A percentile compares a stretch with the other conserved stretches of the same genome.
phyloP scores from a whole-genome alignment of 139 green algal species.

The Astrephomene gubernaculifera region DNA sequence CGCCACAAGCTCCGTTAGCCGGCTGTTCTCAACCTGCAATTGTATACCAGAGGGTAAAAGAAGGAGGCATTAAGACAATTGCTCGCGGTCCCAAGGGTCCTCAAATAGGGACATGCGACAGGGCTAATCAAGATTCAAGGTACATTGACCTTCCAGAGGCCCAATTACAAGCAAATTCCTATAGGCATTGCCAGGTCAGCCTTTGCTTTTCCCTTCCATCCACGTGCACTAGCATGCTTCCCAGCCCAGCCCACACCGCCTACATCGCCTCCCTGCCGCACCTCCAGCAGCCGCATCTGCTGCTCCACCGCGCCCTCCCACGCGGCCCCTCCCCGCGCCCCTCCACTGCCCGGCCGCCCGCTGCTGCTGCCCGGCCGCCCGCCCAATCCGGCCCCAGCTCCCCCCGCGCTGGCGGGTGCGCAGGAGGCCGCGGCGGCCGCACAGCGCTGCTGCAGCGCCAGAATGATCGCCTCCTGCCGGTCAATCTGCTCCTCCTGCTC shows the following conservation, averaged over 20 bases:
- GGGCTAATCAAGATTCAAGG: no score
- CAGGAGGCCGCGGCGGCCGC: background rate
- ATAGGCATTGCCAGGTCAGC: no score
- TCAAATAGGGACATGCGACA: no score
- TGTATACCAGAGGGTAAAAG: no score
- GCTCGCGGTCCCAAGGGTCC: no score
- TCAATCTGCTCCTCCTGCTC: conserved; percentile 57
- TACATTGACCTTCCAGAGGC: no score
- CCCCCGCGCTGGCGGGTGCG: no score
- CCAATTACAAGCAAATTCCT: no score
- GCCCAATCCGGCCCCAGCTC: background rate
- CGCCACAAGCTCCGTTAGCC: conserved; percentile 25
- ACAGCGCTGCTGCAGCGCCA: conserved; percentile 53
- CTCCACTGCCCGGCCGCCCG: background rate
- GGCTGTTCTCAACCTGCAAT: conserved; percentile 33
- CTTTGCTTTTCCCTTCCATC: no score
- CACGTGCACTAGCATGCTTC: no score
- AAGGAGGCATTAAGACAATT: no score
- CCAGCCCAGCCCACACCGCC: no score
- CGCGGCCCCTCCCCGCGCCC: background rate
- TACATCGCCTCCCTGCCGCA: background rate
- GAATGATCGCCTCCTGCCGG: conserved; percentile 58
- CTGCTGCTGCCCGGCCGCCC: background rate
- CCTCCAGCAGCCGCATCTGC: conserved; percentile 30
- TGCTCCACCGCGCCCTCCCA: conserved; percentile 31